phyloP scores from a whole-genome alignment of 2,329 filamentous ascomycete species.

The Gnomoniopsis sp. region DNA sequence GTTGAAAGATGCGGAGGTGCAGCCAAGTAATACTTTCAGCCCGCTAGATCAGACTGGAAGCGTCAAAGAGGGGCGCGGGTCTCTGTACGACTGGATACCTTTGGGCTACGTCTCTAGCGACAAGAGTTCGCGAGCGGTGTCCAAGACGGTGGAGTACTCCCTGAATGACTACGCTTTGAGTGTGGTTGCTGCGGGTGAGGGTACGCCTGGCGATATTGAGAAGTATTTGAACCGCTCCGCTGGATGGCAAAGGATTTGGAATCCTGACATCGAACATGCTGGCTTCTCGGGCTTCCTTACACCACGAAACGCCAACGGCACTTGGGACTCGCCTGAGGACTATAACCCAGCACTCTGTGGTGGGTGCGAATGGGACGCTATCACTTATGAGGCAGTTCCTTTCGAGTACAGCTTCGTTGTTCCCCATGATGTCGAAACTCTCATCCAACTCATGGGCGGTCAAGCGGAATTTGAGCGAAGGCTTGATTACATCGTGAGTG shows the following conservation, averaged over 20 bases:
- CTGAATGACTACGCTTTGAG: slow-evolving; percentile 56
- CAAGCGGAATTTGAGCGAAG: slow-evolving; percentile 45
- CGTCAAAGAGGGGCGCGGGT: slow-evolving; percentile 64
- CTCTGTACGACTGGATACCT: slow-evolving; percentile 55
- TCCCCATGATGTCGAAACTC: slow-evolving; percentile 53
- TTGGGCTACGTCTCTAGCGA: slow-evolving; percentile 53
- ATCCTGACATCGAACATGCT: slow-evolving; percentile 39
- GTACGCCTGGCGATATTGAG: slow-evolving; percentile 38
- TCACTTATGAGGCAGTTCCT: slow-evolving; percentile 46
- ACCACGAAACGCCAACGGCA: slow-evolving; percentile 46
- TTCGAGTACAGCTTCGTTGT: slow-evolving; percentile 55
- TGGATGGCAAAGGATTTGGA: slow-evolving; percentile 62
- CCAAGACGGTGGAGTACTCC: slow-evolving; percentile 54
- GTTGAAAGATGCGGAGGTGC: slow-evolving; percentile 67
- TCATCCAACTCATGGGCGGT: slow-evolving; percentile 52
- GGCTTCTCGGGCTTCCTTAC: slow-evolving; percentile 56
- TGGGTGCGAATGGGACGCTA: slow-evolving; percentile 52
- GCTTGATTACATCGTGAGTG: slow-evolving; percentile 32
- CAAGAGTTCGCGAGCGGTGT: slow-evolving; percentile 47
- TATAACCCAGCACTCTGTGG: slow-evolving; percentile 51
- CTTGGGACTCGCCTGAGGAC: slow-evolving; percentile 31
- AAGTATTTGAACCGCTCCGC: slow-evolving; percentile 52
- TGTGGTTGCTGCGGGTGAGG: slow-evolving; percentile 52
- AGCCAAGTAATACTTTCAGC: slow-evolving; percentile 66
- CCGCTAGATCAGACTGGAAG: slow-evolving; percentile 48